Evolutionary conservation across 2,329 filamentous ascomycete species (phyloP).

Genomic region (Cercospora zeina): DNA sequence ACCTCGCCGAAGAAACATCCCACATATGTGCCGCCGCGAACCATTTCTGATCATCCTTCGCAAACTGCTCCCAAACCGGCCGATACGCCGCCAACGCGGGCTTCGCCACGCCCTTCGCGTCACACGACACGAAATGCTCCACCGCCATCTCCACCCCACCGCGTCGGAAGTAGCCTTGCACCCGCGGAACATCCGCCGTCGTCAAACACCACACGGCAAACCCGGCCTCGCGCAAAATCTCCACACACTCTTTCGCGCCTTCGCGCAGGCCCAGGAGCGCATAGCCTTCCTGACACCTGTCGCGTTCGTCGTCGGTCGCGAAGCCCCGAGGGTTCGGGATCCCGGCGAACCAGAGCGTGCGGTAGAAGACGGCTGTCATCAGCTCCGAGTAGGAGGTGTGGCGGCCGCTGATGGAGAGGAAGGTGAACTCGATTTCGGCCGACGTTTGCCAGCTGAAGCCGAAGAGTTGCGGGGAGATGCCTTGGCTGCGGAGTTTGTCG

Average conservation of each 20-base stretch:
- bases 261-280: conserved; percentile 40
- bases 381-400: conserved; percentile 50
- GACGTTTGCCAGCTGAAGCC: conserved; percentile 52
- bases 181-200: conserved; percentile 53
- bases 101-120: conserved; percentile 52
- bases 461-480: conserved; percentile 48
- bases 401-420: conserved; percentile 48
- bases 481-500: conserved; percentile 42
- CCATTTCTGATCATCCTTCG: conserved; percentile 47
- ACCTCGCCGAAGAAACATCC: conserved; percentile 48
- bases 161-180: conserved; percentile 55
- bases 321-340: conserved; percentile 47
- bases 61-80: conserved; percentile 48
- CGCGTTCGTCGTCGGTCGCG: conserved; percentile 48
- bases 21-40: conserved; percentile 63
- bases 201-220: conserved; percentile 59
- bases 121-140: conserved; percentile 56
- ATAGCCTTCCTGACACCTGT: conserved; percentile 46
- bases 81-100: conserved; percentile 53
- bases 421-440: conserved; percentile 54
- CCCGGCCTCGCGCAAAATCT: conserved; percentile 47
- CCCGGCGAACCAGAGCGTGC: conserved; percentile 50
- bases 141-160: conserved; percentile 53
- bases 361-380: conserved; percentile 52
- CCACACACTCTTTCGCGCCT: conserved; percentile 48